A percentile compares a stretch with the other conserved stretches of the same genome.
phyloP scores from a whole-genome alignment of 495 filamentous ascomycete genomes.

The Penicillium taxi region DNA sequence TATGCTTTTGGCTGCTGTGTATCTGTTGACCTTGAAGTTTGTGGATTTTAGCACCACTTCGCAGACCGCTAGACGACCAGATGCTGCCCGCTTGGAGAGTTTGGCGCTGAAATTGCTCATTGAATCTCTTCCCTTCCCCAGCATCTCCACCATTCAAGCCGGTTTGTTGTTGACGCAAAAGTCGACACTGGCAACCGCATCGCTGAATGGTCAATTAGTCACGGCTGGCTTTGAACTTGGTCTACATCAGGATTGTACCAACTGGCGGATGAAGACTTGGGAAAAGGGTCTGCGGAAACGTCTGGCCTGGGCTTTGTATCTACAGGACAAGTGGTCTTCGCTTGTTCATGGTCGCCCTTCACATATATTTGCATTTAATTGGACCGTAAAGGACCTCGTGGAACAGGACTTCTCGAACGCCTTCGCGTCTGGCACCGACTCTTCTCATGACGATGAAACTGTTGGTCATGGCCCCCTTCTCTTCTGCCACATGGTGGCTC shows the following conservation, averaged over 20 bases:
- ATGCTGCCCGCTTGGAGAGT: constrained; percentile 68
- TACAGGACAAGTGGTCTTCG: constrained; percentile 55
- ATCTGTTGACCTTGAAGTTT: constrained; percentile 85
- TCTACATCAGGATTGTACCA: constrained; percentile 49
- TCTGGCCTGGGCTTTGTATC: constrained; percentile 52
- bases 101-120: constrained; percentile 64
- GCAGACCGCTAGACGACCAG: constrained; percentile 56
- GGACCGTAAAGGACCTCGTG: constrained; percentile 48
- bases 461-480: constrained; percentile 41
- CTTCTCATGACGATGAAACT: constrained; percentile 27
- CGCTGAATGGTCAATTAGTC: constrained; percentile 69
- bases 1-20: constrained; percentile 78
- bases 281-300: constrained; percentile 51
- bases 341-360: constrained; percentile 50
- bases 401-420: constrained; percentile 44
- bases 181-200: constrained; percentile 77
- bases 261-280: constrained; percentile 46
- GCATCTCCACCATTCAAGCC: constrained; percentile 89
- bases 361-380: constrained; percentile 47
- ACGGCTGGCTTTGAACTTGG: constrained; percentile 50
- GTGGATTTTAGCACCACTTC: constrained; percentile 68
- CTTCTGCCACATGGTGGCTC: constrained; percentile 52
- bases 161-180: constrained; percentile 83
- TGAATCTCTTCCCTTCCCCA: constrained; percentile 73
- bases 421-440: constrained; percentile 25